These are phyloP conservation scores for Inga oerstediana DNA, from an alignment of 306 rosid genomes.

Conservation along the genomic window DNA sequence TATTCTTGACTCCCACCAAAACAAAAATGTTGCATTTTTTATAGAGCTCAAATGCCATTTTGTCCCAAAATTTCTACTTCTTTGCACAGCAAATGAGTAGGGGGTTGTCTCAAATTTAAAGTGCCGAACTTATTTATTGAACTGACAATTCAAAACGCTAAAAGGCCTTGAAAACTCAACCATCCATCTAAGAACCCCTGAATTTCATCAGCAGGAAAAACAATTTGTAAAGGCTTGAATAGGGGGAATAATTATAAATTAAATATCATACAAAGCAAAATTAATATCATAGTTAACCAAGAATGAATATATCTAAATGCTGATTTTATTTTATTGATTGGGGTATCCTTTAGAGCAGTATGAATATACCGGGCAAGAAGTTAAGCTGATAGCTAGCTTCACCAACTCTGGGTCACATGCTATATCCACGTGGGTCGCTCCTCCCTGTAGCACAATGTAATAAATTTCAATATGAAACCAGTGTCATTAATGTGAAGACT, in stretches of 20 bases:
- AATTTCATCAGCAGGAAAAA: not conserved
- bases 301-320: not conserved
- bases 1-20: constrained; percentile 6
- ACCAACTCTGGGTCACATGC: constrained; percentile 95
- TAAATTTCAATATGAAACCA: constrained; percentile 2
- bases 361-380: constrained; percentile 76
- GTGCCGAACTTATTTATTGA: not conserved
- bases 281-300: not conserved
- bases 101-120: not conserved
- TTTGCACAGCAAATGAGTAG: not conserved
- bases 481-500: constrained; percentile 16
- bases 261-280: constrained; percentile 10
- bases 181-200: not conserved
- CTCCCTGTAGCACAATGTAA: constrained; percentile 56
- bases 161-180: not conserved
- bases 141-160: not conserved
- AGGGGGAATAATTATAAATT: not conserved
- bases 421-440: constrained; percentile 97
- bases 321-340: not conserved
- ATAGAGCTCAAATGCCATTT: too few species aligned
- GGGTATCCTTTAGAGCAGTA: not conserved
- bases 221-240: not conserved
- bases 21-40: not conserved
- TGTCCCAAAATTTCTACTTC: not conserved
- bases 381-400: constrained; percentile 79